phyloP scores from a whole-genome alignment of 306 rosid species.

The Glycine soja region DNA sequence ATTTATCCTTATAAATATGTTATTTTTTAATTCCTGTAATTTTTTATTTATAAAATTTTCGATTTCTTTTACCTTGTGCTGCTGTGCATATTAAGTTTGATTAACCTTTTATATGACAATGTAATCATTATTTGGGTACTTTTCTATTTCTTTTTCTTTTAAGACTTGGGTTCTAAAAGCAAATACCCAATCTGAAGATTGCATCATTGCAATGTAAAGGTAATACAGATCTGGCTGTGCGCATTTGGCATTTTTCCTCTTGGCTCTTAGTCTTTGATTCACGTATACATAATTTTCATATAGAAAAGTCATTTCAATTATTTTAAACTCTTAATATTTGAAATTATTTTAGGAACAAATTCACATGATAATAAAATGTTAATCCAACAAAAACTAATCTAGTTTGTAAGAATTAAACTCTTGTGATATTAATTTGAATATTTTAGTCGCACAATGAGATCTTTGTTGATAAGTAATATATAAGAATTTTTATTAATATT shows the following conservation, averaged over 20 bases:
- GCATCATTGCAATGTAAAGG: not conserved
- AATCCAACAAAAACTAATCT: no score
- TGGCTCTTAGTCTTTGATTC: not conserved
- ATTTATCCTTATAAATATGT: no score
- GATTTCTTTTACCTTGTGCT: not conserved
- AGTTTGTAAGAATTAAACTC: no score
- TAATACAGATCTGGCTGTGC: not conserved
- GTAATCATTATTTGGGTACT: not conserved
- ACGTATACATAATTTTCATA: not conserved
- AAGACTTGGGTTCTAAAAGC: not conserved
- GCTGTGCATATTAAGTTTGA: not conserved
- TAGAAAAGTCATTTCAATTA: not conserved
- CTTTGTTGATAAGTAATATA: no score
- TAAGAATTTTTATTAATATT: no score
- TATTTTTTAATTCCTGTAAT: no score
- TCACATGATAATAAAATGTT: not conserved
- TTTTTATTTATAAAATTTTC: no score
- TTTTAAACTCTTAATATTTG: not conserved
- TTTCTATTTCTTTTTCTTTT: not conserved
- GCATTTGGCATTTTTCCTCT: constrained; percentile 13
- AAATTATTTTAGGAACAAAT: not conserved
- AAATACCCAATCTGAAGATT: not conserved
- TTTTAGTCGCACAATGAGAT: no score
- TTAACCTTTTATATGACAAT: not conserved
- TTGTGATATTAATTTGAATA: no score